A percentile compares a stretch with the other conserved stretches of the same genome.
These are phyloP conservation scores for Misopates orontium DNA, from an alignment of 257 asterid genomes.

Conservation along the genomic window DNA sequence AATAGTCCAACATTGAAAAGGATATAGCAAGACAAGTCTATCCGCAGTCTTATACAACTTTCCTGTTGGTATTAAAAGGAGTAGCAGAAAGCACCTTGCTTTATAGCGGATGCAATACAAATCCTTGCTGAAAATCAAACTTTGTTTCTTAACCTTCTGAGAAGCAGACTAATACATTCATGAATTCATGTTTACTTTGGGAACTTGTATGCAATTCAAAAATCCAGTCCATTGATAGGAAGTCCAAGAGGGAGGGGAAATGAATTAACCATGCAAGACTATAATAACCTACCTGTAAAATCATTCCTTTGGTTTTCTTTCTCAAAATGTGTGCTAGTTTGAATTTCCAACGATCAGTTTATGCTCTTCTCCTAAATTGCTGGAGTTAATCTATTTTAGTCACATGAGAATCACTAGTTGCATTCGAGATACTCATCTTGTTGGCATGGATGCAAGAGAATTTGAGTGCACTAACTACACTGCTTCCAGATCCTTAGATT, in stretches of 20 bases:
- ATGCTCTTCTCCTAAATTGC: not conserved
- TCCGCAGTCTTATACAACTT: too few species aligned
- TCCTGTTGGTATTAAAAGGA: too few species aligned
- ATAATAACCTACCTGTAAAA: not conserved
- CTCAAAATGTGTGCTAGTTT: not conserved
- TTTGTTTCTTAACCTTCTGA: conserved; percentile 1
- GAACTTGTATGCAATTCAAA: conserved; percentile 4
- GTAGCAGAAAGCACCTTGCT: not conserved
- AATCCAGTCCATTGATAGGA: not conserved
- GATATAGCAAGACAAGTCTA: too few species aligned
- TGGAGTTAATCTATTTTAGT: not conserved
- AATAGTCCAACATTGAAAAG: too few species aligned
- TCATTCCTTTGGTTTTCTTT: not conserved
- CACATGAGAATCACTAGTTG: too few species aligned
- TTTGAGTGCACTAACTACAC: too few species aligned
- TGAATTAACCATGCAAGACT: not conserved
- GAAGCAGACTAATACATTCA: not conserved
- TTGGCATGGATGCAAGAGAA: too few species aligned
- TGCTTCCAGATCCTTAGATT: too few species aligned
- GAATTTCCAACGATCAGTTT: not conserved
- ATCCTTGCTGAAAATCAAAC: conserved; percentile 1
- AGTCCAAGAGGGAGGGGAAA: not conserved
- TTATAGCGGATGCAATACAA: not conserved
- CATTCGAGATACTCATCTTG: too few species aligned
- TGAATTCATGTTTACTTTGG: not conserved